Evolutionary conservation across 2,329 filamentous ascomycete genomes (phyloP), one percentile per base, ranked within the genome.

Genomic region (Neofusicoccum umdonicola): DNA sequence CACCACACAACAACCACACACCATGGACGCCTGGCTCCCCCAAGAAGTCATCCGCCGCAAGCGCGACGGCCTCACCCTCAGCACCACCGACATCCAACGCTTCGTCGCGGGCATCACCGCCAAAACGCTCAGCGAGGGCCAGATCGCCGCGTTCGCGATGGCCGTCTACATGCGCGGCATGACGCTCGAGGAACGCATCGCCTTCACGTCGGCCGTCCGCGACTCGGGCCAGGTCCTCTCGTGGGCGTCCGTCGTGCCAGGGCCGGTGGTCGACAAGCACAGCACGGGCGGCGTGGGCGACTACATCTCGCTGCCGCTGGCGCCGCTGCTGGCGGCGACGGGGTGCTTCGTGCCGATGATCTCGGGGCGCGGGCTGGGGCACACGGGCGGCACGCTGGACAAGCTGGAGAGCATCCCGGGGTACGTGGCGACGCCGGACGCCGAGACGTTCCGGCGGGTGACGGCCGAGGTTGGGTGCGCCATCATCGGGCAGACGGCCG

Each of bases 281-380:
- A 52, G 45, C 37, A 65, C 63, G 12, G 63, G 63, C 63, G 62
- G 63, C 47, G 63, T 65, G n/a, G 63, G 63, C 37, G 63, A 65
- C 54, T 65, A 39, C 44, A 51, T 65, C 35, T 50, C 42, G 34
- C 47, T 65, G 39, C 63, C 63, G 35, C 54, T 65, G 37, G 63
- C 63, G 27, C 63, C 63, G 37, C 63, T 65, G 54, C 54, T 65
- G 9, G 63, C 63, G 2, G 54, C 54, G 1, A 47, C 47, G 41
- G 63, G 63, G 37, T 65, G 63, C 63, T 65, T 35, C 63, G 63
- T 65, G 22, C 63, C 63, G 31, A 65, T 65, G 63, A 65, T 65
- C 54, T 34, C 17, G 13, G 63, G 63, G 9, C 54, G 63, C 27
- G 63, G 63, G 3, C 56, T 65, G 15, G 63, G 63, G 15, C 63